Base-by-base conservation (phyloP, 345 rosid genomes). In the Capsella bursapastoris region DNA sequence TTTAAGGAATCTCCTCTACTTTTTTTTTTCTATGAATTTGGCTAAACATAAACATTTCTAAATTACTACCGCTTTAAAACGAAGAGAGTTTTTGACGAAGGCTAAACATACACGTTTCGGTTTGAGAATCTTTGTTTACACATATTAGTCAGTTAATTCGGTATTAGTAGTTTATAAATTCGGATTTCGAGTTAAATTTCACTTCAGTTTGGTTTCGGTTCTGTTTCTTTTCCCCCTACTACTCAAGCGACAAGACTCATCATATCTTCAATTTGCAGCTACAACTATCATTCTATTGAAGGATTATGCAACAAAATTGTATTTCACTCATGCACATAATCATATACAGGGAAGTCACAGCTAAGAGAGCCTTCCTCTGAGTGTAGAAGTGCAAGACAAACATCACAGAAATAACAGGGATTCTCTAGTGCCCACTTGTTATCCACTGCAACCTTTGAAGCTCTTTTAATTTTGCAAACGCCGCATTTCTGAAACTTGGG, bases 321-420 rank as follows among this genome's bases (percentile, higher is more conserved):
- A 32, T 59, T 22, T 75, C 70, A 79, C 65, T 87, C 88, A 49
- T 77, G 79, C 38, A 79, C 5, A 79, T 87, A 88, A 75, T 91
- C 90, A 78, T 76, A 85, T 32, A 82, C 84, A n/a, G 86, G 79
- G 72, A 84, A 82, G 51, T 81, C 85, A 50, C 57, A 52, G 14
- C 70, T 71, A 37, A 79, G 71, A 49, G 85, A 73, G 55, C 83
- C 55, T 6, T 75, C 82, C 50, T 74, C 66, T 3, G 80, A 76
- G 81, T 86, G 97, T 71, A 94, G 85, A 58, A 82, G 85, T 53
- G 78, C 80, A 62, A 81, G 89, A 81, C 99, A 95, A 59, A 80
- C 71, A 64, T 84, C 84, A 60, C 99, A 92, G 79, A 89, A 90
- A 68, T 87, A 87, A 83, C 96, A 89, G 47, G 92, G 90, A 72